Conservation (phyloP, 345 rosid genomes). For the Hibiscus mutabilis region DNA sequence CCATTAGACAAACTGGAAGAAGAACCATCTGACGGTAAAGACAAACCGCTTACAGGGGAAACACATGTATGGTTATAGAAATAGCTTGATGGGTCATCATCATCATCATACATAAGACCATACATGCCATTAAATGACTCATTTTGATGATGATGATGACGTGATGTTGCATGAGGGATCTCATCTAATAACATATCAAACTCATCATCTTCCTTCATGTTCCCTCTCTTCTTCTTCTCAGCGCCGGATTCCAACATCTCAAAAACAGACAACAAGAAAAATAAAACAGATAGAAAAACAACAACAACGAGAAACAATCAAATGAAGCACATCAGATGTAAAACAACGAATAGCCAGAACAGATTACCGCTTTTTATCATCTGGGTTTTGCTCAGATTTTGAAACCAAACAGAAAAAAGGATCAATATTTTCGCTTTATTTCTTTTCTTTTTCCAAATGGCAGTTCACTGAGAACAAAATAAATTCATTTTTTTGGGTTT, state of each 20-base stretch:
- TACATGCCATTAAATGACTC: slow-evolving; percentile 15
- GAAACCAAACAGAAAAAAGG: neutral
- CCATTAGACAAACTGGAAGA: slow-evolving; percentile 28
- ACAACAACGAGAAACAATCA: slow-evolving; percentile 5
- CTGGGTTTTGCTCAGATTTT: slow-evolving; percentile 18
- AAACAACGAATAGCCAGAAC: slow-evolving; percentile 17
- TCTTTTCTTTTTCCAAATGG: neutral
- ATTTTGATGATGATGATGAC: slow-evolving; percentile 5
- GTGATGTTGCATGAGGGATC: slow-evolving; percentile 26
- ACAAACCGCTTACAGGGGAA: slow-evolving; percentile 29
- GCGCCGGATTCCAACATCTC: slow-evolving; percentile 4
- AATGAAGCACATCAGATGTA: slow-evolving; percentile 10
- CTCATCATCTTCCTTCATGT: slow-evolving; percentile 20
- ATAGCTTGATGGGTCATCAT: slow-evolving; percentile 15
- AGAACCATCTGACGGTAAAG: slow-evolving; percentile 25
- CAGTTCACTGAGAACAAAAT: slow-evolving; percentile 7
- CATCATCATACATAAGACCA: slow-evolving; percentile 13
- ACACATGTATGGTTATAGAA: slow-evolving; percentile 11
- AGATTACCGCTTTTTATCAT: slow-evolving; percentile 11
- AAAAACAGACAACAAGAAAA: too few relatives aligned
- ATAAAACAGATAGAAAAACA: neutral
- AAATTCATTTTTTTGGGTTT: slow-evolving; percentile 9
- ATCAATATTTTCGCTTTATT: neutral
- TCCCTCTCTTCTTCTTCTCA: neutral
- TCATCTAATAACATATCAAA: slow-evolving; percentile 25